phyloP scores from a whole-genome alignment of 2,329 filamentous ascomycete genomes.

The Colletotrichum melonis region DNA sequence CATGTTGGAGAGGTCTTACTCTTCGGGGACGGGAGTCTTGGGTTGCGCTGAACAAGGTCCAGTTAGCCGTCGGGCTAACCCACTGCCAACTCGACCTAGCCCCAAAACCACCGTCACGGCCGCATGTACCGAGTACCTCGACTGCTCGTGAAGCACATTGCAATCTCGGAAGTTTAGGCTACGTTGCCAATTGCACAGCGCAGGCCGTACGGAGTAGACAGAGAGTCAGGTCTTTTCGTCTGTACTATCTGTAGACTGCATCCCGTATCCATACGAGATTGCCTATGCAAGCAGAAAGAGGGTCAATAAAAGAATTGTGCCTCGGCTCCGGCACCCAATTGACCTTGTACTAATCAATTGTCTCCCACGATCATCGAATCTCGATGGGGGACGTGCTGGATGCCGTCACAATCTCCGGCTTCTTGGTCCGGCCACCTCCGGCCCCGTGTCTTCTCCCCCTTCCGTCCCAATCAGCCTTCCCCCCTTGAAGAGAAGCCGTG shows the following conservation, averaged over 20 bases:
- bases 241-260: neutral
- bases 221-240: constrained; percentile 11
- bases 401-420: constrained; percentile 30
- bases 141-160: constrained; percentile 26
- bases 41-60: constrained; percentile 21
- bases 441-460: constrained; percentile 20
- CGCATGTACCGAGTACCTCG: constrained; percentile 31
- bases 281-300: constrained; percentile 7
- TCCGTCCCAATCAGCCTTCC: neutral
- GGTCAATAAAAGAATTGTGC: constrained; percentile 23
- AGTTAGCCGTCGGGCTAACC: constrained; percentile 24
- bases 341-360: neutral
- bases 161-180: constrained; percentile 35
- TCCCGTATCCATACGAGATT: neutral
- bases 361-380: neutral
- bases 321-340: constrained; percentile 31
- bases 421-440: constrained; percentile 21
- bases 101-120: constrained; percentile 29
- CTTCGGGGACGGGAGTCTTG: neutral
- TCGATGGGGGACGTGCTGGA: neutral
- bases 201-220: neutral
- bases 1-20: neutral
- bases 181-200: constrained; percentile 29
- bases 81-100: constrained; percentile 32
- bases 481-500: neutral